A percentile compares a stretch with the other conserved stretches of the same genome.
phyloP scores from a whole-genome alignment of 768 basidiomycete genomes.

The Panaeolus papilionaceus region DNA sequence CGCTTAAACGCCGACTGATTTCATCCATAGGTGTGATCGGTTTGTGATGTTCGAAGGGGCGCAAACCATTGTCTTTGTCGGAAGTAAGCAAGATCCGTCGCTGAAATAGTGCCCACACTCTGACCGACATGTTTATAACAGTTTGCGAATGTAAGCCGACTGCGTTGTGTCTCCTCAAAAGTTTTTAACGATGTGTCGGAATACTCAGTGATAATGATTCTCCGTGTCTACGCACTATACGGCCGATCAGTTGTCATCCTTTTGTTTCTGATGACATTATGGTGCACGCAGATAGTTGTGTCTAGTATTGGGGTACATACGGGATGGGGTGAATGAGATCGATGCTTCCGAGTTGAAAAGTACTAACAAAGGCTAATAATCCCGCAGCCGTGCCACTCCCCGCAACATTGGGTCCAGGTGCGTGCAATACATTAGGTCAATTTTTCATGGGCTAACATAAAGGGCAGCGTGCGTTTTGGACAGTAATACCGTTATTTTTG shows the following conservation, averaged over 20 bases:
- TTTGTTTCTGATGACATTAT: neutral
- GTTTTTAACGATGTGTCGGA: neutral
- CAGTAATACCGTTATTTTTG: neutral
- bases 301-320: neutral
- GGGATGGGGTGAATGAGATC: neutral
- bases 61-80: constrained; percentile 28
- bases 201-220: neutral
- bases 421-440: neutral
- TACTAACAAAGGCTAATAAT: neutral
- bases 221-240: constrained; percentile 5
- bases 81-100: constrained; percentile 14
- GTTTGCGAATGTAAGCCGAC: neutral
- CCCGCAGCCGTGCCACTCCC: neutral
- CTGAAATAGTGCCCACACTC: neutral
- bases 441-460: neutral
- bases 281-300: neutral
- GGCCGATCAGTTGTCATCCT: neutral
- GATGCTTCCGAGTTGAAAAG: neutral
- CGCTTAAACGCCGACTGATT: neutral
- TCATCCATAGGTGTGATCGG: constrained; percentile 24
- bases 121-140: neutral
- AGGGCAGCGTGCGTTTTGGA: neutral
- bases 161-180: neutral
- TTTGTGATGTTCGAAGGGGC: constrained; percentile 33
- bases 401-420: neutral